These are phyloP conservation scores for Coemansia sp. DNA, from an alignment of 192 early-diverging fungal species.

Conservation along the genomic window DNA sequence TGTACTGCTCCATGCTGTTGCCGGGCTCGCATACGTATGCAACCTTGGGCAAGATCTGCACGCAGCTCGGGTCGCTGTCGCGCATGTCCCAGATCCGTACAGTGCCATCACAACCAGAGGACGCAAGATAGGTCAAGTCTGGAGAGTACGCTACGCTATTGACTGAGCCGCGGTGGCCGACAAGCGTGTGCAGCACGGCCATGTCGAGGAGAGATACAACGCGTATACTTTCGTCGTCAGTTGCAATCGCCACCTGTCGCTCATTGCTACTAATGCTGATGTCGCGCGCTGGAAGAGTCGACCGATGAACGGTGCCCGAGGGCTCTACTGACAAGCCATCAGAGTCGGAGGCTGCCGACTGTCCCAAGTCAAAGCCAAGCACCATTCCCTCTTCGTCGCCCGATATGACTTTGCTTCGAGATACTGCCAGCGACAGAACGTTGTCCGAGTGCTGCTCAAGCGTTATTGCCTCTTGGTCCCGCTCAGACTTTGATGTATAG, in stretches of 20 bases:
- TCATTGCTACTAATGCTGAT: slow-evolving; percentile 44
- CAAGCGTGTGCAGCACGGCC: slow-evolving; percentile 34
- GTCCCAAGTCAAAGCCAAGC: slow-evolving; percentile 33
- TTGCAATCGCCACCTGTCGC: slow-evolving; percentile 49
- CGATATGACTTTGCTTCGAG: slow-evolving; percentile 34
- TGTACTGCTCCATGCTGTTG: slow-evolving; percentile 38
- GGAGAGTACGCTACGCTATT: slow-evolving; percentile 45
- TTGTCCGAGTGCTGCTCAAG: slow-evolving; percentile 53
- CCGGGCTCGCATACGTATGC: slow-evolving; percentile 53
- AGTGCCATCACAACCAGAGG: slow-evolving; percentile 64
- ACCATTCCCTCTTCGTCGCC: slow-evolving; percentile 50
- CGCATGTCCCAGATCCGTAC: slow-evolving; percentile 70
- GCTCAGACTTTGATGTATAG: slow-evolving; percentile 20
- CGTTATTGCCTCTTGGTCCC: slow-evolving; percentile 49
- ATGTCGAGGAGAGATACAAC: slow-evolving; percentile 50
- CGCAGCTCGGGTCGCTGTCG: slow-evolving; percentile 41
- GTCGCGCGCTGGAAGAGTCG: slow-evolving; percentile 50
- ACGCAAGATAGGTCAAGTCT: slow-evolving; percentile 40
- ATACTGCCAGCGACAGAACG: slow-evolving; percentile 29
- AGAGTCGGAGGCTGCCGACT: slow-evolving; percentile 1
- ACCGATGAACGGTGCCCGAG: slow-evolving; percentile 45
- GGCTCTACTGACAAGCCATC: slow-evolving; percentile 22
- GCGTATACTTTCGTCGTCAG: slow-evolving; percentile 42
- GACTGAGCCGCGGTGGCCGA: slow-evolving; percentile 38
- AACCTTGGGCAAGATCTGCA: slow-evolving; percentile 41